Evolutionary conservation across 768 basidiomycete species (phyloP), one percentile per base, ranked within the genome.

Genomic region (Tylopilus intermedius): DNA sequence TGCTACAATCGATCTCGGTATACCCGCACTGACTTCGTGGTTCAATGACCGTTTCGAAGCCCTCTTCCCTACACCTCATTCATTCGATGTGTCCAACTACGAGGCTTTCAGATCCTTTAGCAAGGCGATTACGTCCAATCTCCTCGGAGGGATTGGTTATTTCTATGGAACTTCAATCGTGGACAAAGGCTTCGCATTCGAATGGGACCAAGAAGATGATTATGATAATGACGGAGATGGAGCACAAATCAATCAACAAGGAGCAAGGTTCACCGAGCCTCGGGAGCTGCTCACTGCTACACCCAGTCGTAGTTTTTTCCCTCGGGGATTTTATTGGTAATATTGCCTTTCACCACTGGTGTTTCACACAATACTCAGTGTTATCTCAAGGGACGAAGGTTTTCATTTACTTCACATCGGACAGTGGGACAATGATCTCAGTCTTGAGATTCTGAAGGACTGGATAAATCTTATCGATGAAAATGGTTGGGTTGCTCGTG

Each of bases 291-390:
- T 96, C 58, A 95, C 94, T 8, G 94, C 91, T 1, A 98, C 95
- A 0, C 94, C 94, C 4, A 95, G 93, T 64, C 79, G 95, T 33
- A 93, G 92, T 59, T 98, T 98, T 76, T 98, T 98, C 76, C 94
- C 94, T 0, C 78, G 94, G 67, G 94, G 94, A 15, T 98, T 98
- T 71, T 98, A 98, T 69, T 98, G 94, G 90, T 89, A 68, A 47
- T 67, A 41, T 45, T n/a, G n/a, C 13, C 43, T 29, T 50, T 51
- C 24, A 27, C 7, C 3, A 1, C 6, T 45, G n/a, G 11, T 15
- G 32, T 43, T 40, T 27, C 42, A 52, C 33, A 33, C 40, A 24
- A 44, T 11, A 26, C 47, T 52, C 24, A 49, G 22, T 18, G 44
- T 48, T 55, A 18, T 49, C 37, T 45, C 10, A 61, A 92, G 90